A percentile compares a stretch with the other conserved stretches of the same genome.
Evolutionary conservation across 495 filamentous ascomycete species (phyloP).

Genomic region (Massariosphaeria phaeospora): DNA sequence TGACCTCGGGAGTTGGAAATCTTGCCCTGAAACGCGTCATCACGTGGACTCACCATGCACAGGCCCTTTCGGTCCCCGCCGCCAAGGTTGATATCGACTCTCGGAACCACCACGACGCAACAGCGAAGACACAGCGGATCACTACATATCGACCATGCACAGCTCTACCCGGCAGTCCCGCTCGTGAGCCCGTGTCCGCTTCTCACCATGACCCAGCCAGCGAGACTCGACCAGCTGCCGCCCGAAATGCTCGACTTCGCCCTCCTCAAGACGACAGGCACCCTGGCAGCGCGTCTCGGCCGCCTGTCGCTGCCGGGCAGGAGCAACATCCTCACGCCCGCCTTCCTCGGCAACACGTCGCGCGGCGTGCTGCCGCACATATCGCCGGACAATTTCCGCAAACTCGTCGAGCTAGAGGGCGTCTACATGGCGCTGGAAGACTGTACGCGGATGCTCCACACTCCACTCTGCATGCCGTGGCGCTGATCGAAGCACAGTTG

Average conservation of each 20-base stretch:
- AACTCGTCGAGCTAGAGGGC: slow-evolving; percentile 58
- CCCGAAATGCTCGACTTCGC: slow-evolving; percentile 42
- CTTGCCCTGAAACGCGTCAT: too few relatives aligned
- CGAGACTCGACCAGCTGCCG: slow-evolving; percentile 12
- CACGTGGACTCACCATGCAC: too few relatives aligned
- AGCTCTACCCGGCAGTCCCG: not conserved
- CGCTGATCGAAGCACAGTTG: slow-evolving; percentile 48
- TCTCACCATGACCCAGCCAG: not conserved
- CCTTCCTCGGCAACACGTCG: slow-evolving; percentile 72
- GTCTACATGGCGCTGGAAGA: slow-evolving; percentile 86
- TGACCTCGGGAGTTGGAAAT: too few relatives aligned
- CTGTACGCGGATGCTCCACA: slow-evolving; percentile 66
- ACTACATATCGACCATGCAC: too few relatives aligned
- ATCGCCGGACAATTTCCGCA: slow-evolving; percentile 72
- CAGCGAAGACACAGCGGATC: too few relatives aligned
- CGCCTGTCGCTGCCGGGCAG: slow-evolving; percentile 56
- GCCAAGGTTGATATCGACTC: too few relatives aligned
- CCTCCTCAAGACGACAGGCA: slow-evolving; percentile 33
- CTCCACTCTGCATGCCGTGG: slow-evolving; percentile 17
- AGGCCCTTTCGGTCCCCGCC: too few relatives aligned
- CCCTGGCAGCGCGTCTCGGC: slow-evolving; percentile 48
- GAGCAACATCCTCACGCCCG: slow-evolving; percentile 66
- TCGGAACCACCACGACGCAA: too few relatives aligned
- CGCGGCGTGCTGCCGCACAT: slow-evolving; percentile 81
- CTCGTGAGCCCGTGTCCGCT: not conserved